Evolutionary conservation across 2,329 filamentous ascomycete species (phyloP), one percentile per base, ranked within the genome.

Genomic region (Lasiodiplodia theobromae): DNA sequence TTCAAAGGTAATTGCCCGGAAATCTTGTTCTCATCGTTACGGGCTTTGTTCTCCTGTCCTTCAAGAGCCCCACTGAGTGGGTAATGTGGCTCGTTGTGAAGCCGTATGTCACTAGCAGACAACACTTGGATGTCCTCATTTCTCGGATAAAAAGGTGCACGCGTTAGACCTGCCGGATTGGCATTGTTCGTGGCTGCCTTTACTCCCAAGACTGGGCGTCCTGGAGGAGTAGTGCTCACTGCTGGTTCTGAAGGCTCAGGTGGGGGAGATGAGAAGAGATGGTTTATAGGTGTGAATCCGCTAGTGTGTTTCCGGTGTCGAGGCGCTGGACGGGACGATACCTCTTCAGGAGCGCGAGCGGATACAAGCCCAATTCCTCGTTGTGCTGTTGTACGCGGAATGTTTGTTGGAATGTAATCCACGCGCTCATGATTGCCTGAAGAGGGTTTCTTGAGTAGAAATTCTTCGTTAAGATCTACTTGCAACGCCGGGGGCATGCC

Each of bases 211-310:
- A 52, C 47, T 14, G 60, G 60, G 16, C 60, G 60, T 14, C 44
- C 47, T 64, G 60, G 12, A 37, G 60, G 60, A 38, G 60, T 64
- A 16, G 60, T 64, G 60, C 60, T 64, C 23, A 37, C 44, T n/a
- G 25, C 31, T 10, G 28, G 60, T 7, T 52, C 47, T 3, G 47
- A 11, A 38, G 25, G 28, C 6, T n/a, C 60, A 37, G n/a, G 28
- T 37, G 47, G 31, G 10, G 47, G 60, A 14, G 60, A 64, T 16
- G 44, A 38, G 47, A 64, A 52, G n/a, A 31, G 60, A 11, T 52
- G 47, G 21, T 66, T 66, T 16, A 56, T 66, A n/a, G 51, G 51
- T 6, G 47, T 66, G n/a, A 66, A 66, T 21, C 63, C 51, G 21
- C 63, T 49, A 12, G 38, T 37, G 21, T 44, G 16, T 31, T 37